Conservation (phyloP, 805 yeast genomes). For the Kazachstania kunashirensis region DNA sequence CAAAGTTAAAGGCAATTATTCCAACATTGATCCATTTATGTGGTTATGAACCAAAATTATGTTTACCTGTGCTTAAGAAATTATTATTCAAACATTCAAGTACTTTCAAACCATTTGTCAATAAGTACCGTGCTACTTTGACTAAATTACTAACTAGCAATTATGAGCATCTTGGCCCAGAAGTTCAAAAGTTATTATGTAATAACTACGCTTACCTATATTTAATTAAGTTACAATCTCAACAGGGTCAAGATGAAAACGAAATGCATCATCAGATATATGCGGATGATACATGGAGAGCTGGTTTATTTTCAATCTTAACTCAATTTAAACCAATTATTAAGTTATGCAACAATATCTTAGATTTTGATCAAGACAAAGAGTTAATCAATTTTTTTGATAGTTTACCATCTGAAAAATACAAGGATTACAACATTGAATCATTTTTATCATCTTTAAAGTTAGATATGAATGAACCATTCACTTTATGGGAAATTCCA, state of each 20-base stretch:
- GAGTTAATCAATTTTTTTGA: slow-evolving; percentile 36
- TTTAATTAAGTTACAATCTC: slow-evolving; percentile 45
- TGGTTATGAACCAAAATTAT: slow-evolving; percentile 31
- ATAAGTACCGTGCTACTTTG: slow-evolving; percentile 45
- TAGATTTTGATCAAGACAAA: slow-evolving; percentile 48
- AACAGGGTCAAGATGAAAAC: slow-evolving; percentile 27
- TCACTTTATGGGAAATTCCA: slow-evolving; percentile 42
- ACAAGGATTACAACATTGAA: slow-evolving; percentile 5
- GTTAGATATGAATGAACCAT: slow-evolving; percentile 51
- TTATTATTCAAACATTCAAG: slow-evolving; percentile 55
- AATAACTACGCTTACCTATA: slow-evolving; percentile 47
- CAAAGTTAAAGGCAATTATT: slow-evolving; percentile 59
- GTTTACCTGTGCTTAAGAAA: slow-evolving; percentile 34
- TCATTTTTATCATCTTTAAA: slow-evolving; percentile 39
- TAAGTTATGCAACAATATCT: slow-evolving; percentile 46
- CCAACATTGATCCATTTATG: slow-evolving; percentile 39
- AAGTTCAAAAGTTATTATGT: slow-evolving; percentile 36
- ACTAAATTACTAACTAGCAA: slow-evolving; percentile 29
- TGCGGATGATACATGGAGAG: slow-evolving; percentile 38
- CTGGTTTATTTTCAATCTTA: slow-evolving; percentile 39
- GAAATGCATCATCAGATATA: slow-evolving; percentile 28
- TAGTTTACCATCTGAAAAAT: slow-evolving; percentile 28
- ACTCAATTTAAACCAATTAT: slow-evolving; percentile 47
- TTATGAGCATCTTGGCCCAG: slow-evolving; percentile 32
- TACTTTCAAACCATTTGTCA: slow-evolving; percentile 70